These are phyloP conservation scores for Ascoidea asiatica DNA, from an alignment of 805 yeast genomes.

Conservation along the genomic window DNA sequence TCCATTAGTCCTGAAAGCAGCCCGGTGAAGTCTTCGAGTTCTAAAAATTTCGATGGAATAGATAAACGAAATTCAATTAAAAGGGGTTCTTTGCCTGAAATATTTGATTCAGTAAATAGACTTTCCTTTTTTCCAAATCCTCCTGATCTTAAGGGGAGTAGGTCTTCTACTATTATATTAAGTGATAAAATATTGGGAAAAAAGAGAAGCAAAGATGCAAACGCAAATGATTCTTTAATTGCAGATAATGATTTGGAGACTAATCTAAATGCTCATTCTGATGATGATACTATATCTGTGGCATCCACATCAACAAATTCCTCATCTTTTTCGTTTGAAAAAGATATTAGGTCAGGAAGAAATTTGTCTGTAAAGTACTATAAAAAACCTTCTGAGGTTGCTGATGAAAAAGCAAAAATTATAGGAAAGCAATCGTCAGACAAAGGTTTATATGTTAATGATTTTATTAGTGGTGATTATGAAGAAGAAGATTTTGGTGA, in stretches of 20 bases:
- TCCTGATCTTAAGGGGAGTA: neutral
- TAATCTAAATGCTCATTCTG: neutral
- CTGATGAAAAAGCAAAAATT: constrained; percentile 13
- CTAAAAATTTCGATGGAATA: neutral
- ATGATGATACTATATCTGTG: neutral
- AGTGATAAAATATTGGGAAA: constrained; percentile 4
- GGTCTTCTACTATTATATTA: constrained; percentile 3
- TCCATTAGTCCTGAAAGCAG: neutral
- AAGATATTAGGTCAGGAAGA: constrained; percentile 17
- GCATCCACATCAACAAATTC: constrained; percentile 12
- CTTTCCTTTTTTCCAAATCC: neutral
- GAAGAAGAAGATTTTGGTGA: constrained; percentile 16
- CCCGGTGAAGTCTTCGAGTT: too few relatives aligned
- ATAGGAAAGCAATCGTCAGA: constrained; percentile 11
- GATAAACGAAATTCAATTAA: too few relatives aligned
- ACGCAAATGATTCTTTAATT: constrained; percentile 1
- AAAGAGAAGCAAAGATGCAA: constrained; percentile 1
- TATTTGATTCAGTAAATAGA: too few relatives aligned
- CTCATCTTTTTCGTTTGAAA: constrained; percentile 22
- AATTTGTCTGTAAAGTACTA: constrained; percentile 24
- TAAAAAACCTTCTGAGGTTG: constrained; percentile 19
- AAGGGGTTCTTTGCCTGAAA: too few relatives aligned
- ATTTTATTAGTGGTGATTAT: constrained; percentile 13
- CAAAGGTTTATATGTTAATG: constrained; percentile 14
- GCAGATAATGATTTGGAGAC: neutral